Evolutionary conservation across 2,329 filamentous ascomycete genomes (phyloP), one percentile per base, ranked within the genome.

Genomic region (Penicillium paneum): DNA sequence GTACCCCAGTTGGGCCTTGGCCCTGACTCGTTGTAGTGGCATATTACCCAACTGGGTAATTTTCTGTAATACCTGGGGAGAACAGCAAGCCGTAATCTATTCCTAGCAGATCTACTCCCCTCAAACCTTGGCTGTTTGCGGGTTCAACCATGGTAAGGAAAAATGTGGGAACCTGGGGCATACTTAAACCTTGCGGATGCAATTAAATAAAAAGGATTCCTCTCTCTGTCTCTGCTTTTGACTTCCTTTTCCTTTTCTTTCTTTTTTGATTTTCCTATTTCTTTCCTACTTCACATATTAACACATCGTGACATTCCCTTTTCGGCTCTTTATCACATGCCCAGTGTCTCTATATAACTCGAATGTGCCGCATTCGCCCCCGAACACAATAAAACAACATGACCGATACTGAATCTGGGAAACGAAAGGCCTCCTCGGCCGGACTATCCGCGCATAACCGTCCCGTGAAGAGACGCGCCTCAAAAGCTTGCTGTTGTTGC

Each of bases 401-500:
- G 67, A 61, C 65, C 41, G 71, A 75, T 39, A 59, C 62, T 21
- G 69, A 73, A 38, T 61, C 71, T 41, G 68, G 67, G 57, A 86
- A 86, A 73, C 79, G 83, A 59, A 84, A 84, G 64, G 79, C 81
- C 40, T 78, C 80, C 38, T 74, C 78, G 54, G 82, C 83, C 26
- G 82, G 82, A 28, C 71, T 86, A 41, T 76, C 81, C 50, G 75
- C 75, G 58, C 73, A 75, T 52, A 72, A 79, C 67, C 78, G 81
- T 55, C 83, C 83, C 50, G 83, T 87, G 49, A 97, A 96, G 76
- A 83, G 91, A 67, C 84, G 92, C 68, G 91, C 92, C n/a, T 91
- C 91, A 10, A 89, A 93, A 64, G 92, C 92, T 17, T 97, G 92
- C 72, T 90, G 91, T 59, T 91, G 88, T 65, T 96, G 92, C 75